Conservation (phyloP, 2,329 filamentous ascomycete genomes). For the Calonectria multiphialidica region DNA sequence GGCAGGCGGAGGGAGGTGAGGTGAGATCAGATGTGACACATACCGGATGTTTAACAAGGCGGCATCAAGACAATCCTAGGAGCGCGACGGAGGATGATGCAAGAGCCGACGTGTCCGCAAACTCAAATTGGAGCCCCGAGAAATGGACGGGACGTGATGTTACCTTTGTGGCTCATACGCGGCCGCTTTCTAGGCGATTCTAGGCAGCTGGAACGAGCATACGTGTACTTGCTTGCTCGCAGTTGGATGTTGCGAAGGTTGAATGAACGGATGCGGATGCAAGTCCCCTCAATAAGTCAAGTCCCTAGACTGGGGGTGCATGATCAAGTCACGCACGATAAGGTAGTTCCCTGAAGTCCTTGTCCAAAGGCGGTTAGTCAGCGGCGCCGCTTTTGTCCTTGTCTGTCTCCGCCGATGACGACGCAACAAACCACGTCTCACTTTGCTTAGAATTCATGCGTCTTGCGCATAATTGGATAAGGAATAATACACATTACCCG, state of each 20-base stretch:
- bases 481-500: not conserved
- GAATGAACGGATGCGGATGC: not conserved
- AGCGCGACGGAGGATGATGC: conserved; percentile 32
- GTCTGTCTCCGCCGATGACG: not conserved
- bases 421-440: not conserved
- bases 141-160: conserved; percentile 15
- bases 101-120: conserved; percentile 43
- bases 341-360: not conserved
- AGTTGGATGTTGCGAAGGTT: not conserved
- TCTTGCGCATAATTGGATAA: not conserved
- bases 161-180: not conserved
- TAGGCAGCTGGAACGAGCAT: not conserved
- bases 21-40: conserved; percentile 22
- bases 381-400: not conserved
- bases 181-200: not conserved
- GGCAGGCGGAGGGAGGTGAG: conserved; percentile 6
- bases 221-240: not conserved
- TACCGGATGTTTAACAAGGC: conserved; percentile 32
- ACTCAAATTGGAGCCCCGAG: conserved; percentile 28
- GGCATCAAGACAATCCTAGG: conserved; percentile 24
- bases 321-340: conserved; percentile 18
- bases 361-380: not conserved
- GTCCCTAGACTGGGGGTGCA: not conserved
- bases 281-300: not conserved
- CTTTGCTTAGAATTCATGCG: not conserved